Percentiles rank a stretch among this genome's conserved stretches.
Evolutionary conservation across 2,329 filamentous ascomycete species (phyloP).

Genomic region (Pseudogymnoascus sp.): DNA sequence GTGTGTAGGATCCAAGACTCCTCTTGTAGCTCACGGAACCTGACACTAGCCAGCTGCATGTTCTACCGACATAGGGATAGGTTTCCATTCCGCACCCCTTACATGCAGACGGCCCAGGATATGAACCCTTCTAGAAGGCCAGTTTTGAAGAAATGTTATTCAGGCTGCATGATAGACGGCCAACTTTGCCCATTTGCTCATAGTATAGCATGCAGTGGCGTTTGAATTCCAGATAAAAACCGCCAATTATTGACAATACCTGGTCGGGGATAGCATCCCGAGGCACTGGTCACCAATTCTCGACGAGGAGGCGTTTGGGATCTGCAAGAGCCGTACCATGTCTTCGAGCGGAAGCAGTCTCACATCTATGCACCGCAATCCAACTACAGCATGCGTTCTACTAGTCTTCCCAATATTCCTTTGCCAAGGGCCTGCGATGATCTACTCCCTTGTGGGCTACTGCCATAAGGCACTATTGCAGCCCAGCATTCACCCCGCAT

Average conservation of each 20-base stretch:
- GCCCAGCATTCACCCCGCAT: neutral
- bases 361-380: neutral
- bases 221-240: neutral
- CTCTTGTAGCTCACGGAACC: neutral
- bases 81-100: neutral
- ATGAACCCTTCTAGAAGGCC: neutral
- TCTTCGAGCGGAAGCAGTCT: neutral
- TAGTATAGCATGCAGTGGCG: neutral
- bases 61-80: constrained; percentile 1
- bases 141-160: neutral
- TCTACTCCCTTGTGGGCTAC: neutral
- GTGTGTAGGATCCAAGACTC: neutral
- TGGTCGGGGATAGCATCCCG: neutral
- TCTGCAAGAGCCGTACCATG: neutral
- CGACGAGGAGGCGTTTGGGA: neutral
- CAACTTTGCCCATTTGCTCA: neutral
- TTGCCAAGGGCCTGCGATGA: neutral
- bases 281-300: neutral
- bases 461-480: neutral
- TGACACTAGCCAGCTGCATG: neutral
- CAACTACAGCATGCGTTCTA: neutral
- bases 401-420: neutral
- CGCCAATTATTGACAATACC: neutral
- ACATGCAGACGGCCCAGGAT: neutral
- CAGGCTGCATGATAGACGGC: neutral